A percentile compares a stretch with the other conserved stretches of the same genome.
Conservation (phyloP, 139 green algal species). For the Edaphochlamys debaryana region DNA sequence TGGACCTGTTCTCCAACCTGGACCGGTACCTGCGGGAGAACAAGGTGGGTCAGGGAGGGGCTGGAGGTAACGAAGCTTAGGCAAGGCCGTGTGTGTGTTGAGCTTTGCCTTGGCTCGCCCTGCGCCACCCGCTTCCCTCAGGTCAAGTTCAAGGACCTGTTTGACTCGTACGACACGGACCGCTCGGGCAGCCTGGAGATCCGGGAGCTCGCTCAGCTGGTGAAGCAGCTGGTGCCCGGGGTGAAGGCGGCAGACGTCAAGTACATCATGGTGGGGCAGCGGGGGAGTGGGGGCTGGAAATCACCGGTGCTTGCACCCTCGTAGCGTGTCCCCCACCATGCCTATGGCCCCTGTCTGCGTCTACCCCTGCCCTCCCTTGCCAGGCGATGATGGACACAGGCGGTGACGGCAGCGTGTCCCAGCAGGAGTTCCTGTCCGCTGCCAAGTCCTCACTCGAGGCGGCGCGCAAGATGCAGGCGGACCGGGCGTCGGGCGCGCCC, state of each 20-base stretch:
- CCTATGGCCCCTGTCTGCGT: too few species aligned
- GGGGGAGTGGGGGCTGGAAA: not conserved
- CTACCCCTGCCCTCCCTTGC: not conserved
- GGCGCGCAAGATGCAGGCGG: constrained; percentile 11
- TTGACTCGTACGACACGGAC: constrained; percentile 38
- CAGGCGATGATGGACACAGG: constrained; percentile 50
- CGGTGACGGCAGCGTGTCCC: constrained; percentile 38
- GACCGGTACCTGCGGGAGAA: constrained; percentile 42
- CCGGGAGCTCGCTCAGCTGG: constrained; percentile 33
- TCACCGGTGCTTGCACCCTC: too few species aligned
- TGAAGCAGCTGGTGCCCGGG: constrained; percentile 39
- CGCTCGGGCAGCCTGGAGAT: constrained; percentile 40
- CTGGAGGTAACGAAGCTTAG: not conserved
- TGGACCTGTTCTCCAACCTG: constrained; percentile 38
- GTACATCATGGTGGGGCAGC: constrained; percentile 53
- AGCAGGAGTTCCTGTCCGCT: constrained; percentile 48
- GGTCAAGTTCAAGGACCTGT: constrained; percentile 43
- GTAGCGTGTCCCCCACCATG: too few species aligned
- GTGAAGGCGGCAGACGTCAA: constrained; percentile 29
- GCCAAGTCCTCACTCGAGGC: constrained; percentile 37
- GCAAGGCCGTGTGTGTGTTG: too few species aligned
- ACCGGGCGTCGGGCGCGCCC: not conserved
- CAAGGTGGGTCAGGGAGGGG: not conserved
- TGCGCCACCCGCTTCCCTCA: too few species aligned
- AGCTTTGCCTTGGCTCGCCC: too few species aligned